A percentile compares a stretch with the other conserved stretches of the same genome.
phyloP scores from a whole-genome alignment of 75 land plant species.

The Cryptomeria japonica region DNA sequence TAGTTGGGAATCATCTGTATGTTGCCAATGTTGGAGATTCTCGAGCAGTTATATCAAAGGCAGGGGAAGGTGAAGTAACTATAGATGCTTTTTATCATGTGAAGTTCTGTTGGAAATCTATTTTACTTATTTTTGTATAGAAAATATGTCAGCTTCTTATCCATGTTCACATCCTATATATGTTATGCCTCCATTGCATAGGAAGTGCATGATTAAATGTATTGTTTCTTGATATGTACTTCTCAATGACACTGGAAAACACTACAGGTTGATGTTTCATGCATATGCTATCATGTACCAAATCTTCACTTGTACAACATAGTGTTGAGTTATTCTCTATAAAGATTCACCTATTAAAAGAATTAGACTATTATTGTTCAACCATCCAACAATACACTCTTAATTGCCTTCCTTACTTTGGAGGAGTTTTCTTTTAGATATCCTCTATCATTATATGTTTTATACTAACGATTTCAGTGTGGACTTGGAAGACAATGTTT shows the following conservation, averaged over 20 bases:
- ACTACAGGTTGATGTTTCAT: neutral
- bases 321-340: neutral
- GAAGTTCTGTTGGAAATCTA: neutral
- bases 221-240: neutral
- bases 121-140: neutral
- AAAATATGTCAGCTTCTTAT: neutral
- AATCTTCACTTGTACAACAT: neutral
- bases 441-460: neutral
- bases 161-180: neutral
- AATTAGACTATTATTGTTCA: neutral
- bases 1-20: constrained; percentile 80
- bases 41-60: constrained; percentile 78
- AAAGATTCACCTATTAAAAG: neutral
- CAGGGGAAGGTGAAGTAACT: constrained; percentile 69
- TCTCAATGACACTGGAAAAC: neutral
- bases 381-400: neutral
- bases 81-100: neutral
- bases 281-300: neutral
- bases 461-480: neutral
- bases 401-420: neutral
- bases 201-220: neutral
- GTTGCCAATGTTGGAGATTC: constrained; percentile 98
- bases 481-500: neutral
- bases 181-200: neutral
- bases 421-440: neutral